Conservation (phyloP, 257 asterid species). For the Hygrophila difformis region DNA sequence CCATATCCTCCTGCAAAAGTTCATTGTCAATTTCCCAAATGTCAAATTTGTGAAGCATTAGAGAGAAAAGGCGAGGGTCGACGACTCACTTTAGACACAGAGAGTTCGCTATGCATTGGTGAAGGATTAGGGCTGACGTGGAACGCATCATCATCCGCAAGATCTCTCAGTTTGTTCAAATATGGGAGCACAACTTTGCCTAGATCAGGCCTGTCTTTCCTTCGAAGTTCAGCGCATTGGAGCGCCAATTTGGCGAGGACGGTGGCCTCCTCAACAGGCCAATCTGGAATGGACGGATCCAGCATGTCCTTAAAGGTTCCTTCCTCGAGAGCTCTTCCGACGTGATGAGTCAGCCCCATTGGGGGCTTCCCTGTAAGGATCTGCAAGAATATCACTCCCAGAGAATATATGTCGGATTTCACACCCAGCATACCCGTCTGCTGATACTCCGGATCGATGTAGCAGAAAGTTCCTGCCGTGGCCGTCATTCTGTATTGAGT, state of each 20-base stretch:
- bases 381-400: constrained; percentile 32
- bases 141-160: constrained; percentile 18
- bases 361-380: constrained; percentile 22
- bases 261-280: constrained; percentile 25
- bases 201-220: constrained; percentile 32
- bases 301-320: constrained; percentile 22
- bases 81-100: constrained; percentile 14
- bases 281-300: constrained; percentile 20
- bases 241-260: constrained; percentile 21
- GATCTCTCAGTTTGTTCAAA: constrained; percentile 20
- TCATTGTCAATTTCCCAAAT: too few relatives aligned
- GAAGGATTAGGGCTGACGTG: constrained; percentile 1
- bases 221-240: constrained; percentile 22
- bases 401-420: constrained; percentile 29
- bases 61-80: too few relatives aligned
- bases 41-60: too few relatives aligned
- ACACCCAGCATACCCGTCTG: constrained; percentile 34
- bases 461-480: constrained; percentile 29
- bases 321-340: constrained; percentile 24
- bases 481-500: constrained; percentile 28
- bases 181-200: constrained; percentile 22
- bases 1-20: not conserved
- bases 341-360: constrained; percentile 27
- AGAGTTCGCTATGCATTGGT: constrained; percentile 14
- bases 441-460: constrained; percentile 31